Conservation (phyloP, 371 early-diverging fungal species). For the Cokeromyces recurvatus region DNA sequence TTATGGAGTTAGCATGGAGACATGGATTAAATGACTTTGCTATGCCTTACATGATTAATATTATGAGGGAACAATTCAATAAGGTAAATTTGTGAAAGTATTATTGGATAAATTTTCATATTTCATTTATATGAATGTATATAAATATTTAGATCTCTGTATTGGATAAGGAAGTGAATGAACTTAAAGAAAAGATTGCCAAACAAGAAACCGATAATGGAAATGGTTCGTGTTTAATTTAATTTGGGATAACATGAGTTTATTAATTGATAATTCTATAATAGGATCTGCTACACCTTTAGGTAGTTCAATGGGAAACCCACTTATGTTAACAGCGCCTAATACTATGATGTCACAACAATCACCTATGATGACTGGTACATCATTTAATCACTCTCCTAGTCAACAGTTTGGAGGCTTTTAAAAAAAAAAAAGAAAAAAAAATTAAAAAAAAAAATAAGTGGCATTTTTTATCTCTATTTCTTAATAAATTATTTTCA, state of each 20-base stretch:
- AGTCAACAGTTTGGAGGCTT: conserved; percentile 17
- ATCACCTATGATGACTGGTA: conserved; percentile 43
- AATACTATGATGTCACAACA: conserved; percentile 34
- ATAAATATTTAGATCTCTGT: conserved; percentile 26
- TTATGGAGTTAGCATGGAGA: conserved; percentile 93
- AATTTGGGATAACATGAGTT: background rate
- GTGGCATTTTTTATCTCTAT: no score
- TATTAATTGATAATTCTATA: background rate
- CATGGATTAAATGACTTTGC: conserved; percentile 84
- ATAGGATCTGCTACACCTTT: conserved; percentile 28
- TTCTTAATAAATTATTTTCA: no score
- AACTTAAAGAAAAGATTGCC: conserved; percentile 48
- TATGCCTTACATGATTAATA: conserved; percentile 95
- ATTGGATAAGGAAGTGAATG: conserved; percentile 46
- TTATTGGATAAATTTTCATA: no score
- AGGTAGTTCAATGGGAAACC: conserved; percentile 57
- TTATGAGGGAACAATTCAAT: conserved; percentile 71
- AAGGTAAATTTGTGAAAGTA: conserved; percentile 63
- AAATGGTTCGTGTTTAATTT: conserved; percentile 16
- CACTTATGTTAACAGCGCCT: conserved; percentile 60
- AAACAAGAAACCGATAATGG: conserved; percentile 28
- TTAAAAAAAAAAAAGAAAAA: background rate
- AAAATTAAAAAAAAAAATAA: no score
- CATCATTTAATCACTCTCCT: conserved; percentile 22
- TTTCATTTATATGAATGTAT: background rate